A percentile compares a stretch with the other conserved stretches of the same genome.
Conservation (phyloP, 2,329 filamentous ascomycete species). For the Beauveria medogensis region DNA sequence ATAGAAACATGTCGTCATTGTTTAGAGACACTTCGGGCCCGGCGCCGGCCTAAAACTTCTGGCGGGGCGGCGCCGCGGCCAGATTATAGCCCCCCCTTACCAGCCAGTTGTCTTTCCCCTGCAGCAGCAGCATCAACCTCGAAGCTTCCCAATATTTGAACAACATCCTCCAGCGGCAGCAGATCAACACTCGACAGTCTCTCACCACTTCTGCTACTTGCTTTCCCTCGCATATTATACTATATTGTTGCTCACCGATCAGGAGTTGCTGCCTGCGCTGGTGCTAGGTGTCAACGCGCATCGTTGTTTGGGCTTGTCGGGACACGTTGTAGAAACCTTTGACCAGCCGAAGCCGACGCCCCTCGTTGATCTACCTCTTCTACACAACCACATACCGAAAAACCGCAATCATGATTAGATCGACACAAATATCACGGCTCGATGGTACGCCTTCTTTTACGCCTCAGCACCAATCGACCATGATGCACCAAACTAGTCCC, state of each 20-base stretch:
- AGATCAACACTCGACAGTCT: neutral
- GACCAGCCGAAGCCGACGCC: neutral
- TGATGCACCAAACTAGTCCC: neutral
- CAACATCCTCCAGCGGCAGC: neutral
- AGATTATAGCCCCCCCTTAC: neutral
- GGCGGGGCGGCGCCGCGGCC: slow-evolving; percentile 2
- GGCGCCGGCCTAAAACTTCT: neutral
- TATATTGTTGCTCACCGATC: neutral
- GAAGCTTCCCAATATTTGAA: neutral
- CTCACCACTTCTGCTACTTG: neutral
- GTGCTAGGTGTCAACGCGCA: neutral
- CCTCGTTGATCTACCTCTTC: neutral
- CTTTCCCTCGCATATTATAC: neutral
- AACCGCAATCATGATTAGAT: slow-evolving; percentile 62
- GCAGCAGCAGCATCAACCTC: neutral
- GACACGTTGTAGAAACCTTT: slow-evolving; percentile 17
- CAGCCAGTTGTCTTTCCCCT: neutral
- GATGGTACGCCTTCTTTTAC: slow-evolving; percentile 54
- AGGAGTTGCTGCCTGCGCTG: neutral
- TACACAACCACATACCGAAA: neutral
- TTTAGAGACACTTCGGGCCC: no score
- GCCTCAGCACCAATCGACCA: neutral
- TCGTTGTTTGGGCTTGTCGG: slow-evolving; percentile 1
- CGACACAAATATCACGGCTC: slow-evolving; percentile 88
- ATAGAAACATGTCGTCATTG: no score